Evolutionary conservation across 768 basidiomycete species (phyloP).

Genomic region (Harrya chromipes): DNA sequence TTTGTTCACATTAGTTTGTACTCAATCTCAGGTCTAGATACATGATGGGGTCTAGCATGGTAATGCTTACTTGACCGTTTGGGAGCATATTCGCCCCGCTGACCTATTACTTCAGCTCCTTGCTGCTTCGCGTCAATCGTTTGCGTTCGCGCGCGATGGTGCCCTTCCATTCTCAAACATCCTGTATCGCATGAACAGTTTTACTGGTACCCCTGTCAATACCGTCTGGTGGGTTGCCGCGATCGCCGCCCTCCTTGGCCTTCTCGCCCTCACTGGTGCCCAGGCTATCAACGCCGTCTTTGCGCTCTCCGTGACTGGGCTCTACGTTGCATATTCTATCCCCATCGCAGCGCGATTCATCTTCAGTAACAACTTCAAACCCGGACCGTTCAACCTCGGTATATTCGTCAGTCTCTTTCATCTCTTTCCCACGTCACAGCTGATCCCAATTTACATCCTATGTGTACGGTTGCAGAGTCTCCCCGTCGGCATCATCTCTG

Average conservation of each 20-base stretch:
- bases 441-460: too few species aligned
- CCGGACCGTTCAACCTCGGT: constrained; percentile 49
- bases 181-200: constrained; percentile 54
- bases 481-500: constrained; percentile 52
- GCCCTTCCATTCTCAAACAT: constrained; percentile 55
- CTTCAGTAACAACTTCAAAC: constrained; percentile 40
- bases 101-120: constrained; percentile 33
- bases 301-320: constrained; percentile 44
- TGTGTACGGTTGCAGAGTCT: constrained; percentile 39
- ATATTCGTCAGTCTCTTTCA: constrained; percentile 32
- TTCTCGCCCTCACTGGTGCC: constrained; percentile 53
- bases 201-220: constrained; percentile 54
- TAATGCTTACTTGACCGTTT: constrained; percentile 7
- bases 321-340: constrained; percentile 47
- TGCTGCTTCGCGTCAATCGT: constrained; percentile 26
- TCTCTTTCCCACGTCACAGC: too few species aligned
- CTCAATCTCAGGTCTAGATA: constrained; percentile 26
- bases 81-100: not conserved
- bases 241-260: constrained; percentile 42
- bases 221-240: constrained; percentile 52
- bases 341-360: constrained; percentile 51
- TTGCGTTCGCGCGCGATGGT: constrained; percentile 56
- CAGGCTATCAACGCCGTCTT: constrained; percentile 60
- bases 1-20: not conserved
- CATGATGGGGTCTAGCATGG: constrained; percentile 52